Base-by-base conservation (phyloP, 106 monocot genomes). In the Xerophyta viscosa region DNA sequence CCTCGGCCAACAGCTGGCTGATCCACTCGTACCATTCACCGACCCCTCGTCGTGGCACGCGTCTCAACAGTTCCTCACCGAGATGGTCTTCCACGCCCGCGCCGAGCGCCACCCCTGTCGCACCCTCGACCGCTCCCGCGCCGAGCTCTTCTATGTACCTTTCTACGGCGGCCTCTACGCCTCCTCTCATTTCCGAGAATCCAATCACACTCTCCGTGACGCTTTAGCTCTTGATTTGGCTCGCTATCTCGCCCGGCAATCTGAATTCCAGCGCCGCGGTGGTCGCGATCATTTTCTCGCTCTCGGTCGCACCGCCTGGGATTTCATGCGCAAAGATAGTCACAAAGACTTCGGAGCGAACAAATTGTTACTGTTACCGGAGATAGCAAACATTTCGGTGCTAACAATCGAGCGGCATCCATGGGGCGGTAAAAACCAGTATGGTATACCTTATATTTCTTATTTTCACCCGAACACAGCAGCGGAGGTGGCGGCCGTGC, bases 11-110 rank as follows among this genome's bases (percentile, higher is more conserved):
- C 69, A 46, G 27, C 25, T 70, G 47, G 47, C 51, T 10, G 27
- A 47, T 8, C n/a, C 25, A 46, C 3, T 29, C 29, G 25, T 22
- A 27, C 29, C 33, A 23, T 7, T 29, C 30, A 31, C 48, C 24
- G 27, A 4, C 30, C 12, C 24, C 27, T 36, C 21, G 9, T 52
- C 52, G 4, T 78, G 83, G 78, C 60, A 60, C 55, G 66, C 74
- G 39, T 78, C 83, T 36, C 73, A 78, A 42, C 78, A 78, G 67
- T 78, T 78, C 74, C 27, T 74, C 50, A 70, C 63, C 42, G 83
- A 84, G 63, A 74, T 78, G 78, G 63, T 84, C 29, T 78, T 84
- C 71, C 83, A 74, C 60, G 74, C 78, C 1, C 66, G 78, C 12
- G 71, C 63, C 9, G 63, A 71, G 45, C 52, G 39, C 17, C 83